phyloP scores from a whole-genome alignment of 176 grass and related monocot genomes.

The Microstegium vimineum region DNA sequence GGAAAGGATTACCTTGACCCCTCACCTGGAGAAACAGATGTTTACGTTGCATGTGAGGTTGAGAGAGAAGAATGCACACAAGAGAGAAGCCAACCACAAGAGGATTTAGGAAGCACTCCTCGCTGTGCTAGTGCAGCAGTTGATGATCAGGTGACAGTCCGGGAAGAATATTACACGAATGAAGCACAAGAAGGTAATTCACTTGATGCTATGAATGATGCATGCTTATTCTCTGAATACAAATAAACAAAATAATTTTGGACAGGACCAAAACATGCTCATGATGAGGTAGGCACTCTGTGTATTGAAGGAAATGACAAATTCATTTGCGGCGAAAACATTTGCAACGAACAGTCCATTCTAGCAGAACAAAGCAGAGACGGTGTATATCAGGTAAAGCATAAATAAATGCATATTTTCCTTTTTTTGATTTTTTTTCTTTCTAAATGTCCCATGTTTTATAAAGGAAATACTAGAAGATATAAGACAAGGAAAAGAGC shows the following conservation, averaged over 20 bases:
- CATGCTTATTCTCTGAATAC: not conserved
- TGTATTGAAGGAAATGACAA: constrained; percentile 28
- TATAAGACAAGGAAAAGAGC: constrained; percentile 34
- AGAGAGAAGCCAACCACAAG: constrained; percentile 20
- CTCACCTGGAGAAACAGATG: constrained; percentile 34
- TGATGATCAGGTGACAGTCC: constrained; percentile 26
- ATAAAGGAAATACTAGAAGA: constrained; percentile 46
- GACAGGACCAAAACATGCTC: constrained; percentile 28
- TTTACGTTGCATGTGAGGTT: constrained; percentile 10
- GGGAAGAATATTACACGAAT: constrained; percentile 25
- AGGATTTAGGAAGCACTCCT: constrained; percentile 20
- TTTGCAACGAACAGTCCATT: not conserved
- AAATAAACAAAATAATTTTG: constrained; percentile 43
- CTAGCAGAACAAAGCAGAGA: constrained; percentile 38
- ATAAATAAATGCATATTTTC: not conserved
- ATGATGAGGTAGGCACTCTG: constrained; percentile 11
- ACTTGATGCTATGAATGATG: not conserved
- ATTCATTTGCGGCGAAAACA: constrained; percentile 11
- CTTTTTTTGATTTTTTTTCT: not conserved
- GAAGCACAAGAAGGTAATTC: constrained; percentile 63
- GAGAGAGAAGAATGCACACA: constrained; percentile 42
- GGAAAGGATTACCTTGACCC: not conserved
- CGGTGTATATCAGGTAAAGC: constrained; percentile 40
- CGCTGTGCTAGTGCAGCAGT: constrained; percentile 3
- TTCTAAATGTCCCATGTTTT: constrained; percentile 14